Evolutionary conservation across 2,329 filamentous ascomycete species (phyloP).

Genomic region (Colletotrichum karsti): DNA sequence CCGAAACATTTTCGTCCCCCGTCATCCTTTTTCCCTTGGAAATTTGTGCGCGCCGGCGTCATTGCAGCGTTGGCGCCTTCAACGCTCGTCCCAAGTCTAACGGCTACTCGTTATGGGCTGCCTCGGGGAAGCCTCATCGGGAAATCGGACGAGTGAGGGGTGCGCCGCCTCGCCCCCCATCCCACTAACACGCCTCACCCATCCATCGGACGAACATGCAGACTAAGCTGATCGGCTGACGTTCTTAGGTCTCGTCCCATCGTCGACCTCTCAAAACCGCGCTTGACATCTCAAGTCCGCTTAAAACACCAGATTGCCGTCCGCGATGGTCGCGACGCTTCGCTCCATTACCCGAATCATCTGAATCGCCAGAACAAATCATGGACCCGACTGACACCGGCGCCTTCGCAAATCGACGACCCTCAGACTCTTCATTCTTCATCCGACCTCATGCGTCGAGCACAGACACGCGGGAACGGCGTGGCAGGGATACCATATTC

Average conservation of each 20-base stretch:
- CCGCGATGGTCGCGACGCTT: conserved; percentile 46
- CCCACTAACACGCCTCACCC: conserved; percentile 13
- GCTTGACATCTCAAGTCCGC: conserved; percentile 31
- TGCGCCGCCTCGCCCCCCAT: conserved; percentile 1
- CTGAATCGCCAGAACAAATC: conserved; percentile 30
- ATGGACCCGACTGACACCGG: conserved; percentile 43
- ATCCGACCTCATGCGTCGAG: conserved; percentile 33
- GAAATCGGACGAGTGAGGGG: conserved; percentile 18
- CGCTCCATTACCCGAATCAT: conserved; percentile 33
- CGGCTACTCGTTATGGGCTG: not conserved
- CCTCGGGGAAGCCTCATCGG: not conserved
- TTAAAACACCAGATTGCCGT: conserved; percentile 39
- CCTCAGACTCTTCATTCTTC: conserved; percentile 32
- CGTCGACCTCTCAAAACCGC: conserved; percentile 3
- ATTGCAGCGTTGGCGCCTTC: conserved; percentile 10
- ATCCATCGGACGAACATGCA: conserved; percentile 19
- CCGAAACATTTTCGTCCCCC: conserved; percentile 16
- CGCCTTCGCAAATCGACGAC: conserved; percentile 38
- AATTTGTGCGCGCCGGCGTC: conserved; percentile 16
- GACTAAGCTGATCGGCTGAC: conserved; percentile 25
- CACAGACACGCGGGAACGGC: conserved; percentile 30
- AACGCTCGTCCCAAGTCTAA: conserved; percentile 10
- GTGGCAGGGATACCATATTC: conserved; percentile 47
- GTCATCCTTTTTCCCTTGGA: conserved; percentile 4
- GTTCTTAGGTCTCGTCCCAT: conserved; percentile 21